Percentiles rank a stretch among this genome's conserved stretches.
Evolutionary conservation across 164 flowering plant species (phyloP).

Genomic region (Liriodendron chinense): DNA sequence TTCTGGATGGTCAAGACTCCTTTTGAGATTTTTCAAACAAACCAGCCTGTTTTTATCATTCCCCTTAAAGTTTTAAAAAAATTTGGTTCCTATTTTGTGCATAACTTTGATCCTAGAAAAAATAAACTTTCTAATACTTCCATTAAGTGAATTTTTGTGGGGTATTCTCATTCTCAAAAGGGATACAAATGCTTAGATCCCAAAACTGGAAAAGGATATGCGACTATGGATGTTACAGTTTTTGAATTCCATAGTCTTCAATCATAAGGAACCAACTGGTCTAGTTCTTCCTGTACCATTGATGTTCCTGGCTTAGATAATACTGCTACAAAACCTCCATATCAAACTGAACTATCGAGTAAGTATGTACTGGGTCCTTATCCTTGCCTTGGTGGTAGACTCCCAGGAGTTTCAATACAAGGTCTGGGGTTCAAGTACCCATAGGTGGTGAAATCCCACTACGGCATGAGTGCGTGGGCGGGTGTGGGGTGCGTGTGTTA

Average conservation of each 20-base stretch:
- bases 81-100: background rate
- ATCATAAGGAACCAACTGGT: background rate
- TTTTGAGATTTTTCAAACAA: background rate
- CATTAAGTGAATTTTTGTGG: background rate
- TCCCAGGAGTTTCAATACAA: too few species aligned
- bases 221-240: background rate
- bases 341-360: background rate
- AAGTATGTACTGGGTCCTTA: background rate
- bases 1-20: background rate
- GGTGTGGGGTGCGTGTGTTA: too few species aligned
- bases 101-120: background rate
- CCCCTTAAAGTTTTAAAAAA: background rate
- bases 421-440: too few species aligned
- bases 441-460: too few species aligned
- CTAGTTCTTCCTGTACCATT: background rate
- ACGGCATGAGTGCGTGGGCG: too few species aligned
- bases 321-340: background rate
- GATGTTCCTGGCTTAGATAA: background rate
- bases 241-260: too few species aligned
- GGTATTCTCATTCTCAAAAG: background rate
- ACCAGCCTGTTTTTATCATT: background rate
- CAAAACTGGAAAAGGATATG: background rate
- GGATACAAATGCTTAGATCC: background rate
- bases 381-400: too few species aligned
- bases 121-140: background rate